A percentile compares a stretch with the other conserved stretches of the same genome.
These are phyloP conservation scores for Grosmannia clavigera DNA, from an alignment of 2,329 filamentous ascomycete species.

Conservation along the genomic window DNA sequence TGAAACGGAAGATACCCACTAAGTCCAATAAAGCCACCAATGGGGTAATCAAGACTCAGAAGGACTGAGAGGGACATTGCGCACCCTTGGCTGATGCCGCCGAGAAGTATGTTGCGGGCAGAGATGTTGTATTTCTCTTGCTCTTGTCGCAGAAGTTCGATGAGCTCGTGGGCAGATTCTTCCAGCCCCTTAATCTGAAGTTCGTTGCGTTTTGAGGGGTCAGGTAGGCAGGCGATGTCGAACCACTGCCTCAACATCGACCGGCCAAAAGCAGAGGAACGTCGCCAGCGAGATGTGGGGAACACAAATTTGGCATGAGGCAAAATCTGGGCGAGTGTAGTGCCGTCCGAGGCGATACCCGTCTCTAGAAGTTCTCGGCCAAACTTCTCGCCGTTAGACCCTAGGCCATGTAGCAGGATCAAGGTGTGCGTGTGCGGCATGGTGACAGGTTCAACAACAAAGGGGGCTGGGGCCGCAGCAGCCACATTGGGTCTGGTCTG, in stretches of 20 bases:
- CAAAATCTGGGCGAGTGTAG: slow-evolving; percentile 20
- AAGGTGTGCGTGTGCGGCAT: slow-evolving; percentile 16
- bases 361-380: slow-evolving; percentile 21
- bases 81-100: slow-evolving; percentile 41
- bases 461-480: slow-evolving; percentile 1
- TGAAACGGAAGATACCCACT: slow-evolving; percentile 32
- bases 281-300: slow-evolving; percentile 32
- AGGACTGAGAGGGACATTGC: slow-evolving; percentile 30
- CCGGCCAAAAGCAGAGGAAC: slow-evolving; percentile 29
- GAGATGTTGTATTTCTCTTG: background rate
- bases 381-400: slow-evolving; percentile 21
- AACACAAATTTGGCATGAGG: slow-evolving; percentile 35
- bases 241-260: slow-evolving; percentile 38
- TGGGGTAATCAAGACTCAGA: slow-evolving; percentile 21
- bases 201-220: slow-evolving; percentile 27
- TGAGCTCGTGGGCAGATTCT: slow-evolving; percentile 25
- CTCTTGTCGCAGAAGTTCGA: slow-evolving; percentile 14
- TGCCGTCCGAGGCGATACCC: slow-evolving; percentile 14
- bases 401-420: slow-evolving; percentile 20
- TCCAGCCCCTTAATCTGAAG: slow-evolving; percentile 30
- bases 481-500: background rate
- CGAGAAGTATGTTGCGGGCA: slow-evolving; percentile 32
- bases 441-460: slow-evolving; percentile 13
- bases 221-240: slow-evolving; percentile 28
- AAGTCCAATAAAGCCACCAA: slow-evolving; percentile 33